Evolutionary conservation across 2,329 filamentous ascomycete species (phyloP).

Genomic region (Ceratocystiopsis brevicomis): DNA sequence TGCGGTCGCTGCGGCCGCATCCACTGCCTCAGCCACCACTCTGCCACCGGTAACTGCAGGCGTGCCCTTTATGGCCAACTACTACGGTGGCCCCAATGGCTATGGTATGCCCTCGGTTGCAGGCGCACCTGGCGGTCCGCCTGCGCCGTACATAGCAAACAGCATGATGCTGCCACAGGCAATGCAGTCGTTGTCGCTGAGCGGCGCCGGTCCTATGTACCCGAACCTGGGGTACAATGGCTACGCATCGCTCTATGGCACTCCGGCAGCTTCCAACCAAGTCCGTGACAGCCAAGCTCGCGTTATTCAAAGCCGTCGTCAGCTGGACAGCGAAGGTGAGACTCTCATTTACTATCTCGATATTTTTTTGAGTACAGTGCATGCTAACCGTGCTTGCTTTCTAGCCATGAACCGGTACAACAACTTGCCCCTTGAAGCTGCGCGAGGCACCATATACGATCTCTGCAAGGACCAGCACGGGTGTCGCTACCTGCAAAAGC

Average conservation of each 20-base stretch:
- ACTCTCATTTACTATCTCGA: background rate
- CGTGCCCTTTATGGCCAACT: conserved; percentile 13
- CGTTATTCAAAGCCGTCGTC: conserved; percentile 55
- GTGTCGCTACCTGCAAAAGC: conserved; percentile 91
- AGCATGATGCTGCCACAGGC: conserved; percentile 43
- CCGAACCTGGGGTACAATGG: conserved; percentile 37
- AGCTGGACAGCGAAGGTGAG: conserved; percentile 53
- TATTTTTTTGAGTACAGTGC: too few relatives aligned
- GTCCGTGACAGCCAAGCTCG: conserved; percentile 58
- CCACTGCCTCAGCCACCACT: conserved; percentile 5
- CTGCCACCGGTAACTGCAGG: conserved; percentile 9
- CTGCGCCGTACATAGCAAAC: conserved; percentile 19
- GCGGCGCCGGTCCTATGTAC: conserved; percentile 29
- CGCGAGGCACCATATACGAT: conserved; percentile 67
- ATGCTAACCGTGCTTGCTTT: conserved; percentile 13
- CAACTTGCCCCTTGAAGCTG: conserved; percentile 63
- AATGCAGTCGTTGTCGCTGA: conserved; percentile 47
- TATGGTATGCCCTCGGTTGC: conserved; percentile 5
- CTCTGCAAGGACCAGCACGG: conserved; percentile 97
- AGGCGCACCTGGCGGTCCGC: conserved; percentile 9
- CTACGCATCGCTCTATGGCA: conserved; percentile 33
- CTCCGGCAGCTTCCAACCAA: conserved; percentile 18
- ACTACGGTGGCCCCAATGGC: conserved; percentile 10
- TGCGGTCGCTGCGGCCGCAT: conserved; percentile 12
- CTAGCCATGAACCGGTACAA: conserved; percentile 60